Evolutionary conservation across 352 stramenopile genomes (phyloP).

Genomic region (Lagenidium giganteum): DNA sequence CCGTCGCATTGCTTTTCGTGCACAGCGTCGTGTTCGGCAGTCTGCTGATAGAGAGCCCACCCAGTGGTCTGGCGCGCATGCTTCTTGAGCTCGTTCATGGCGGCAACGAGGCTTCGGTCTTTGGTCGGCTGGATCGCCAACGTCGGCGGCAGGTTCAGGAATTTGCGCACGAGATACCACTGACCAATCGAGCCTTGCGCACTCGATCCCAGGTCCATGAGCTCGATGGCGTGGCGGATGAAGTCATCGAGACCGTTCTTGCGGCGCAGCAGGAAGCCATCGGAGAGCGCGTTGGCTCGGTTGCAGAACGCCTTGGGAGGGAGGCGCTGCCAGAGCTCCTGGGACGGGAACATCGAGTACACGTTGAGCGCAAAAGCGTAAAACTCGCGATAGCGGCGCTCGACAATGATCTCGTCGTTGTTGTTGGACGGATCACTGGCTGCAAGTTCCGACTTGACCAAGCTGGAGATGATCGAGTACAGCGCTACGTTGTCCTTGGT

Average conservation of each 20-base stretch:
- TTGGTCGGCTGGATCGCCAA: constrained; percentile 33
- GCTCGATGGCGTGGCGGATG: constrained; percentile 42
- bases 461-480: constrained; percentile 49
- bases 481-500: constrained; percentile 43
- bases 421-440: not conserved
- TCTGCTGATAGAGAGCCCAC: constrained; percentile 31
- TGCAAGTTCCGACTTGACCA: constrained; percentile 15
- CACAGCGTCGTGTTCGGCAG: constrained; percentile 38
- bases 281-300: constrained; percentile 20
- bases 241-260: constrained; percentile 72
- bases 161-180: constrained; percentile 67
- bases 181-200: constrained; percentile 44
- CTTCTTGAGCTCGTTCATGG: constrained; percentile 48
- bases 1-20: constrained; percentile 52
- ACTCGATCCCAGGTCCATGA: constrained; percentile 43
- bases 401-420: constrained; percentile 38
- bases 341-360: constrained; percentile 57
- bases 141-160: constrained; percentile 45
- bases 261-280: constrained; percentile 57
- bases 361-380: constrained; percentile 60
- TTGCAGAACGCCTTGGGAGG: constrained; percentile 71
- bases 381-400: constrained; percentile 74
- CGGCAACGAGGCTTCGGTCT: constrained; percentile 40
- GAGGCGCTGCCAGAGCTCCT: constrained; percentile 45
- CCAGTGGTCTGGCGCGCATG: constrained; percentile 27